Evolutionary conservation across 2,329 filamentous ascomycete genomes (phyloP), one percentile per base, ranked within the genome.

Genomic region (Diplodia seriata): DNA sequence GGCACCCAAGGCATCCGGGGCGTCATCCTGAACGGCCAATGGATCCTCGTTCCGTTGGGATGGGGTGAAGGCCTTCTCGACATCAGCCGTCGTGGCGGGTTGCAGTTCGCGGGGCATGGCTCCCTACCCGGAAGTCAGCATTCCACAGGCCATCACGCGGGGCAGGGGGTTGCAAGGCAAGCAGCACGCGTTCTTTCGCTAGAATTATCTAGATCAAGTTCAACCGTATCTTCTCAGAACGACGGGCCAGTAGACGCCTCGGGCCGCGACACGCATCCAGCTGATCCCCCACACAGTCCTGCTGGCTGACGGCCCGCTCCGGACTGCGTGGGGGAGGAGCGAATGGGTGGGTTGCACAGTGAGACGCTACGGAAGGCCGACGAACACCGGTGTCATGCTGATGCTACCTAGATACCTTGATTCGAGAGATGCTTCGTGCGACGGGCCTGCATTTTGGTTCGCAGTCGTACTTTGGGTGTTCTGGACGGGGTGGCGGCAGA

Each of bases 141-240:
- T 47, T 43, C 6, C 51, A 26, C 70, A 72, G 72, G 68, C 70
- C 67, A 66, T 70, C 66, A 67, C 33, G 38, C 14, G 29, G 33
- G 67, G 50, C 23, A 65, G 68, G 36, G 23, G 57, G 66, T 70
- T 65, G 26, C 26, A 31, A 62, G 56, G 66, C 66, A 61, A 72
- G 74, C 74, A 82, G 82, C 83, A 85, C 83, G 82, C 56, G 75
- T 83, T 79, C 82, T 84, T 83, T 83, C 82, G 83, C 82, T 83
- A 80, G 81, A 76, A 78, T 84, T 81, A 80, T 80, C 81, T 79
- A 82, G 81, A 82, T 83, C 82, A 84, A 84, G 82, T 84, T 84
- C 81, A 75, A 83, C 83, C 83, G 83, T 84, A 78, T 84, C 71
- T 36, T 84, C 83, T 84, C 82, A 84, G 82, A 82, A 77, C 78